Conservation (phyloP, 345 rosid species). For the Eucalyptus pauciflora region DNA sequence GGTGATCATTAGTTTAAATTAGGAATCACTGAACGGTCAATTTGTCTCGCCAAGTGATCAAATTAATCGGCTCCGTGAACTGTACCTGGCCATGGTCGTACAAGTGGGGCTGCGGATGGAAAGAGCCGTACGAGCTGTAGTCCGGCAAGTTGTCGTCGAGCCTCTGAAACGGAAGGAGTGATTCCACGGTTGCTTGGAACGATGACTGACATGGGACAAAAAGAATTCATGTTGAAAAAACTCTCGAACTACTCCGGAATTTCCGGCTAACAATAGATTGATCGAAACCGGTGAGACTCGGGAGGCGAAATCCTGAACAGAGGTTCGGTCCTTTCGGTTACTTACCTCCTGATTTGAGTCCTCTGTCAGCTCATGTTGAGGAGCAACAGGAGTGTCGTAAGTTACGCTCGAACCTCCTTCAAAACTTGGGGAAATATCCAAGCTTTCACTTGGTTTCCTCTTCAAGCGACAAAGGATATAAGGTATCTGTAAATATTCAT, state of each 20-base stretch:
- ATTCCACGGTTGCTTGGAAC: background rate
- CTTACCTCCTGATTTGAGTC: background rate
- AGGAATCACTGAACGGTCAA: background rate
- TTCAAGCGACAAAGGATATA: background rate
- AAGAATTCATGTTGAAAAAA: fast-evolving
- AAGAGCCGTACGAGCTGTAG: background rate
- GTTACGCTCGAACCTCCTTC: background rate
- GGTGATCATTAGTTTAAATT: background rate
- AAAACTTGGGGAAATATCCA: background rate
- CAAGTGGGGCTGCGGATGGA: background rate
- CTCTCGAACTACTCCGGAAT: background rate
- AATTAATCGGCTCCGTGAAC: background rate
- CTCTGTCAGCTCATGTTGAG: background rate
- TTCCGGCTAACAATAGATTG: background rate
- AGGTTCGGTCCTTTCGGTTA: background rate
- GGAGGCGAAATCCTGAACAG: background rate
- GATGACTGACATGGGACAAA: background rate
- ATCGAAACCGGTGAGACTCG: background rate
- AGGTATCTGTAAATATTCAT: background rate
- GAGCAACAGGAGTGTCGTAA: background rate
- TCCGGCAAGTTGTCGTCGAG: background rate
- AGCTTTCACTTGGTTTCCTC: background rate
- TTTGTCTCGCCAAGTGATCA: background rate
- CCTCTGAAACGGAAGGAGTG: background rate
- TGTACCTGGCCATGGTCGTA: background rate